Base-by-base conservation (phyloP, 2,329 filamentous ascomycete genomes). In the Westerdykella sp. region DNA sequence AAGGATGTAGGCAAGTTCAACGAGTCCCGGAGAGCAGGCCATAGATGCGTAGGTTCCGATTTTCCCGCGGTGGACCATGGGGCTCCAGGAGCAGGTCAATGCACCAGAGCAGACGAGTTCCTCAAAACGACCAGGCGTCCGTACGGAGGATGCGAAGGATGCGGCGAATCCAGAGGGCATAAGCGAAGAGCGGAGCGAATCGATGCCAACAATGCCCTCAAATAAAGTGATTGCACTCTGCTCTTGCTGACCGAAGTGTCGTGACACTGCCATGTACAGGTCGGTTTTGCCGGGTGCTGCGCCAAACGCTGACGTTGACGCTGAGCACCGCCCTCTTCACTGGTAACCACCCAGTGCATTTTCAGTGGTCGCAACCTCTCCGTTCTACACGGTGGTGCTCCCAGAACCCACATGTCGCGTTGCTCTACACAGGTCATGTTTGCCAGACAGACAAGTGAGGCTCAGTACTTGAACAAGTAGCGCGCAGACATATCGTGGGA, bases 351-450 rank as follows among this genome's bases (percentile, higher is more conserved):
- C 32, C n/a, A 35, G 16, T 9, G 7, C 13, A 11, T 15, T 18
- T 14, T 14, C 32, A 35, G 6, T 15, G 32, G 32, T 28, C 7
- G 25, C 32, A 35, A 35, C 32, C n/a, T 18, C 32, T 15, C n/a
- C 32, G n/a, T 6, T 14, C 12, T 9, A 35, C 6, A 35, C 32
- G n/a, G 32, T 14, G 32, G 7, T 18, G n/a, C 7, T 35, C 16
- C 32, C 32, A 54, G 49, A 52, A 58, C 59, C 54, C 54, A 53
- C 59, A 60, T 60, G 56, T 46, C 59, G 59, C 60, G 15, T 54
- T 56, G 56, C 53, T 52, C 46, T 51, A 42, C 55, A 51, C 60
- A 51, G 49, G 48, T 54, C 53, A 51, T 60, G 59, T 51, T 50
- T 59, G 59, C 62, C 57, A 51, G 53, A 56, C 59, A 62, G 53